phyloP scores from a whole-genome alignment of 164 flowering plant species.

The Chimonanthus praecox region DNA sequence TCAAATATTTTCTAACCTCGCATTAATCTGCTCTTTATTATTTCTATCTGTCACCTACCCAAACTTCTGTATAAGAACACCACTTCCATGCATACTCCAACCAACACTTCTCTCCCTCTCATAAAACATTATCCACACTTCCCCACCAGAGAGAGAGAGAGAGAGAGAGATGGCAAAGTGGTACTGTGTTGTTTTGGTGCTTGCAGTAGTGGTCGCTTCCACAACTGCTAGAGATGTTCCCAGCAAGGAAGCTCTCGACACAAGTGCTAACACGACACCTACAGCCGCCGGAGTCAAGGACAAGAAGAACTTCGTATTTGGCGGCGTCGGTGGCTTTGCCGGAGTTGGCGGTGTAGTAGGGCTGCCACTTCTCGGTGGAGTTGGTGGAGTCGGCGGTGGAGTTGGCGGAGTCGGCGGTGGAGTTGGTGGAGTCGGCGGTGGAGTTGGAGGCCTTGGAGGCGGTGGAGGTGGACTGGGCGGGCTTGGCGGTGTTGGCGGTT shows the following conservation, averaged over 20 bases:
- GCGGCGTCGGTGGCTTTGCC: conserved; percentile 4
- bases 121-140: neutral
- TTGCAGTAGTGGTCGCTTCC: neutral
- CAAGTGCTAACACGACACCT: conserved; percentile 1
- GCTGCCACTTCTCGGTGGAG: neutral
- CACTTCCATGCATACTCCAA: neutral
- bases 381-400: conserved; percentile 6
- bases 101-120: neutral
- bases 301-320: conserved; percentile 11
- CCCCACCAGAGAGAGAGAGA: conserved; percentile 2
- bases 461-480: neutral
- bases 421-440: conserved; percentile 5
- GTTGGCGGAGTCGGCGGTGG: conserved; percentile 1
- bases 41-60: neutral
- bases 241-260: neutral
- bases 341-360: neutral
- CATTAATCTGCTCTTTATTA: neutral
- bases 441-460: conserved; percentile 7
- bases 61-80: neutral
- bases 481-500: neutral
- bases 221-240: neutral
- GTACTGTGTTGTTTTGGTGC: neutral
- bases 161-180: conserved; percentile 8
- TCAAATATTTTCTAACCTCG: neutral
- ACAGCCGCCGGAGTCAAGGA: conserved; percentile 5